Conservation (phyloP, 2,329 filamentous ascomycete species). For the Cercospora janseana region DNA sequence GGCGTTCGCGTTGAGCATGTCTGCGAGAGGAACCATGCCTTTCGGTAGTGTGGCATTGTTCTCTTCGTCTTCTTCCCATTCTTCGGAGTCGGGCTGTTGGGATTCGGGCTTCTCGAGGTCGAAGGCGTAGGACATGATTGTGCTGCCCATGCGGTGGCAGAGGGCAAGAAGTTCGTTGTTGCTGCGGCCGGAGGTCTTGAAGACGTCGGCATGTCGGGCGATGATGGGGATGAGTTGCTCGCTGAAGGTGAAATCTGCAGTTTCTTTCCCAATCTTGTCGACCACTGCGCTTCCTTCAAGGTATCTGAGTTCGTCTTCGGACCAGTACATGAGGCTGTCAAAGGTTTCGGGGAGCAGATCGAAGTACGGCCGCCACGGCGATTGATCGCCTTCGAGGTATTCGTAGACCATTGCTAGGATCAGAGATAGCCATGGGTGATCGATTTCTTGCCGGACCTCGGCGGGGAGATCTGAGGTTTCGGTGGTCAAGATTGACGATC, state of each 20-base stretch:
- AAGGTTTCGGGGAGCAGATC: conserved; percentile 69
- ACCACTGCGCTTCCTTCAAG: conserved; percentile 76
- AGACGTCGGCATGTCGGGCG: conserved; percentile 39
- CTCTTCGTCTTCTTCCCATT: conserved; percentile 40
- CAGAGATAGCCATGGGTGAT: conserved; percentile 53
- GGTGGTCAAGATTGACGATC: conserved; percentile 66
- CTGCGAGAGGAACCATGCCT: conserved; percentile 88
- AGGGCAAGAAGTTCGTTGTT: conserved; percentile 53
- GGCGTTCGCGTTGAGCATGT: conserved; percentile 85
- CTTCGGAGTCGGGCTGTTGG: conserved; percentile 56
- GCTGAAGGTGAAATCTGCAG: conserved; percentile 69
- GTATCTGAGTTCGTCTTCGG: conserved; percentile 63
- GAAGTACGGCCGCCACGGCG: conserved; percentile 76
- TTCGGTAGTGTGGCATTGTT: conserved; percentile 51
- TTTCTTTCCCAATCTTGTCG: conserved; percentile 70
- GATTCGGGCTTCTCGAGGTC: conserved; percentile 61
- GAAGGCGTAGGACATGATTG: conserved; percentile 92
- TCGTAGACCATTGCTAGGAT: conserved; percentile 84
- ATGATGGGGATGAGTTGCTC: conserved; percentile 56
- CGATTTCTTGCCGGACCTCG: conserved; percentile 32
- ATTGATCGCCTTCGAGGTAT: conserved; percentile 56
- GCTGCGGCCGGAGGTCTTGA: conserved; percentile 43
- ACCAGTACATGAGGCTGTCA: conserved; percentile 90
- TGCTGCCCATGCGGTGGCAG: conserved; percentile 79
- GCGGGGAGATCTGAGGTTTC: conserved; percentile 67